Evolutionary conservation across 1,284 basidiomycete species (phyloP).

Genomic region (Microbotryum silenes-acaulis): DNA sequence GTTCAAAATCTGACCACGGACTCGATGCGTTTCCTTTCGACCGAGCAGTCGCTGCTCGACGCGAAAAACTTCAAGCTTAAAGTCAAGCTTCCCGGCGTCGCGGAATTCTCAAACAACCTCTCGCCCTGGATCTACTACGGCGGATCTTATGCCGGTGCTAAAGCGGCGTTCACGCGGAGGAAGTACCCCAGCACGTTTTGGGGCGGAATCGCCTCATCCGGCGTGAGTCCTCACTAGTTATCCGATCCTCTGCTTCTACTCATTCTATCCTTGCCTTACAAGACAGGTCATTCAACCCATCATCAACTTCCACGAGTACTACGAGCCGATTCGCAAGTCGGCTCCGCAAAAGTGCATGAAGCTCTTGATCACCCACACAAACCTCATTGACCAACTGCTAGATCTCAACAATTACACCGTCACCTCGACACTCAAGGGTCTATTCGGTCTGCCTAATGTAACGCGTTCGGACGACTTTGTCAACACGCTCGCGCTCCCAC

Average conservation of each 20-base stretch:
- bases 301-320: conserved; percentile 33
- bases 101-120: conserved; percentile 51
- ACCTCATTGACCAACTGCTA: conserved; percentile 31
- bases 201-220: conserved; percentile 74
- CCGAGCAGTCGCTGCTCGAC: conserved; percentile 83
- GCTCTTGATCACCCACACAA: conserved; percentile 22
- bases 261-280: too few species aligned
- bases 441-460: conserved; percentile 30
- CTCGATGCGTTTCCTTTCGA: conserved; percentile 69
- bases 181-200: conserved; percentile 80
- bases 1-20: conserved; percentile 59
- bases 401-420: conserved; percentile 15
- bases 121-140: conserved; percentile 95
- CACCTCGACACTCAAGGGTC: conserved; percentile 24
- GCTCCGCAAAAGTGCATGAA: conserved; percentile 28
- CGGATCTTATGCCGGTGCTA: conserved; percentile 76
- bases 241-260: too few species aligned
- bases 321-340: conserved; percentile 29
- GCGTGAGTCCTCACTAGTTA: conserved; percentile 25
- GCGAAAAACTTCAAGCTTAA: conserved; percentile 81
- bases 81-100: conserved; percentile 65
- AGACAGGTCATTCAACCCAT: conserved; percentile 19
- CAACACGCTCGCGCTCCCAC: conserved; percentile 30
- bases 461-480: conserved; percentile 33
- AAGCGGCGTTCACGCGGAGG: conserved; percentile 83